Evolutionary conservation across 2,329 filamentous ascomycete genomes (phyloP), one percentile per base, ranked within the genome.

Genomic region (Venturia aucupariae): DNA sequence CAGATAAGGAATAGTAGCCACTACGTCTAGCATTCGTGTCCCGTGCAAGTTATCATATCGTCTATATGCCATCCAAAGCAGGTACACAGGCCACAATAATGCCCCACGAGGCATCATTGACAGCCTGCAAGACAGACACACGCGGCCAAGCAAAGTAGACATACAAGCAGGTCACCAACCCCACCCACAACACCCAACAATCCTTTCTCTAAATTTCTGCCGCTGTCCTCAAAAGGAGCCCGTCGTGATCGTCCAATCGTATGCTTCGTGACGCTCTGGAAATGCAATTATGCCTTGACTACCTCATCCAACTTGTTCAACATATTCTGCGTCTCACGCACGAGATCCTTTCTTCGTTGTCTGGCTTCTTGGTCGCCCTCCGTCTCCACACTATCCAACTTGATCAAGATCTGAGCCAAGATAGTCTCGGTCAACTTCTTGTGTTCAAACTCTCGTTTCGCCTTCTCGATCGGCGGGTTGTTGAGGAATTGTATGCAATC

Each of bases 341-440:
- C 88, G 61, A 92, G 75, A 65, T 86, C 87, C 77, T 89, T 92
- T 71, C 90, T 79, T 72, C 79, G 83, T 15, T 80, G 76, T 67
- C 65, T 32, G 4, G 61, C 65, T 22, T 48, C 65, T n/a, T 19
- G 73, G 67, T 88, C 82, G 3, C 87, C 87, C 59, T 86, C 85
- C 0, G 85, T 85, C 66, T 90, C 87, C 2, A 91, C 83, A 38
- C 81, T 85, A 72, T 92, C 89, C 39, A 89, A 74, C 75, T 90
- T 93, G 68, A 94, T 76, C 44, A 93, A 71, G 2, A 92, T 84
- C 69, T 92, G 88, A 67, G 87, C 85, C 79, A 94, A 80, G 46
- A 92, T 82, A 4, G 87, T 90, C 78, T 94, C 90, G 4, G 85
- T 86, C 22, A 94, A 74, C 72, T 84, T 87, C 72, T 88, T 86